Conservation (phyloP, 345 rosid species). For the Diplotaxis tenuifolia region DNA sequence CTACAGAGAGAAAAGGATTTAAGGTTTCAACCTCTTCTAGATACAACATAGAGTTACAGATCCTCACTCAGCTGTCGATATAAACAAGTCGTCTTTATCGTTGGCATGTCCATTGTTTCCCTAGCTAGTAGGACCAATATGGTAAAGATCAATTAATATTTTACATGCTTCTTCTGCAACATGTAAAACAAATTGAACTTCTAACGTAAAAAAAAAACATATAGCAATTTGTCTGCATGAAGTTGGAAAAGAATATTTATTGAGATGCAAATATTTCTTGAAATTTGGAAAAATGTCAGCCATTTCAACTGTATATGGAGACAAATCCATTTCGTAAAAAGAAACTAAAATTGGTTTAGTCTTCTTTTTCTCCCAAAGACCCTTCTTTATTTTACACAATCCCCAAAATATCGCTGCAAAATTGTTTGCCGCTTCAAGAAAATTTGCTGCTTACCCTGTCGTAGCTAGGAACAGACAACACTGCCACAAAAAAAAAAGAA, state of each 20-base stretch:
- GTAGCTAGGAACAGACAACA: constrained; percentile 1
- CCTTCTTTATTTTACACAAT: neutral
- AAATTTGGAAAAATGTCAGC: neutral
- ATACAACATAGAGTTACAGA: neutral
- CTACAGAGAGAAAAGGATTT: too few species aligned
- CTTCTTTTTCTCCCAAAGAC: neutral
- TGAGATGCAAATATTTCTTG: neutral
- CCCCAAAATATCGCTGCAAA: neutral
- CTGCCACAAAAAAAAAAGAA: neutral
- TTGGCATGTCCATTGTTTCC: neutral
- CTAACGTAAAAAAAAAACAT: neutral
- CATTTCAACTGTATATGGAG: neutral
- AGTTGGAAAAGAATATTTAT: neutral
- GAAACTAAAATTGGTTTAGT: neutral
- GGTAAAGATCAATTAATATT: neutral
- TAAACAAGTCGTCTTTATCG: too few species aligned
- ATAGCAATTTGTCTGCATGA: neutral
- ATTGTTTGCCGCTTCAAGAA: neutral
- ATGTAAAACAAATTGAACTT: neutral
- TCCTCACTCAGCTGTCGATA: too few species aligned
- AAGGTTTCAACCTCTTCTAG: too few species aligned
- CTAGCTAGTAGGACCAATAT: neutral
- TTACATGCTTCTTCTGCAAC: neutral
- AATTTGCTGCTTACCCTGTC: neutral
- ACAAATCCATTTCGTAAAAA: neutral